phyloP scores from a whole-genome alignment of 129 eudicot genomes.

The Heracleum sosnowskyi region DNA sequence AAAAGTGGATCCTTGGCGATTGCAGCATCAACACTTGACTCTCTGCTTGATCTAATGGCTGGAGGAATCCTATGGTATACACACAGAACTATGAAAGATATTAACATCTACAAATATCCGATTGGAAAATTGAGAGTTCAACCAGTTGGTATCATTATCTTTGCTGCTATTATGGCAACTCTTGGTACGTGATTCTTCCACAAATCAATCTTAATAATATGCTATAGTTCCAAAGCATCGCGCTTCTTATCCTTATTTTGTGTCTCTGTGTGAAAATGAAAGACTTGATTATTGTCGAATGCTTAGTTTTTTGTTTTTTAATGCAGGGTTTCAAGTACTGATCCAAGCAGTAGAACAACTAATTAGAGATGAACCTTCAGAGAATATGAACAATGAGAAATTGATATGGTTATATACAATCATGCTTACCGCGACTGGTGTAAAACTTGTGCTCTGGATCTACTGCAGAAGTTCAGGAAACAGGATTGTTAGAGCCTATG shows the following conservation, averaged over 20 bases:
- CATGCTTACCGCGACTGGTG: constrained; percentile 52
- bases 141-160: constrained; percentile 67
- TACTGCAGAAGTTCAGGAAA: constrained; percentile 69
- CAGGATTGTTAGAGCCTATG: constrained; percentile 70
- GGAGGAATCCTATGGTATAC: constrained; percentile 75
- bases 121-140: constrained; percentile 68
- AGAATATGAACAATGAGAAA: constrained; percentile 33
- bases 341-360: constrained; percentile 54
- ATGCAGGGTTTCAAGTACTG: constrained; percentile 61
- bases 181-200: constrained; percentile 36
- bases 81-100: constrained; percentile 54
- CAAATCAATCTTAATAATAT: background rate
- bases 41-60: constrained; percentile 73
- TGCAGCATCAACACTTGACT: constrained; percentile 73
- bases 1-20: constrained; percentile 72
- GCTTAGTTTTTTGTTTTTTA: background rate
- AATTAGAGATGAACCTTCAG: constrained; percentile 42
- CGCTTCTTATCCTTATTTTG: background rate
- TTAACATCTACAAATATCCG: constrained; percentile 63
- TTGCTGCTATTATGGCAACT: constrained; percentile 80
- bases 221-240: background rate
- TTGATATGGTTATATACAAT: constrained; percentile 53
- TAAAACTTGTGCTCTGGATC: constrained; percentile 49
- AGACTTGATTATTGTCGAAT: background rate
- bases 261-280: background rate